Base-by-base conservation (phyloP, 129 eudicot species). In the Silybum marianum region DNA sequence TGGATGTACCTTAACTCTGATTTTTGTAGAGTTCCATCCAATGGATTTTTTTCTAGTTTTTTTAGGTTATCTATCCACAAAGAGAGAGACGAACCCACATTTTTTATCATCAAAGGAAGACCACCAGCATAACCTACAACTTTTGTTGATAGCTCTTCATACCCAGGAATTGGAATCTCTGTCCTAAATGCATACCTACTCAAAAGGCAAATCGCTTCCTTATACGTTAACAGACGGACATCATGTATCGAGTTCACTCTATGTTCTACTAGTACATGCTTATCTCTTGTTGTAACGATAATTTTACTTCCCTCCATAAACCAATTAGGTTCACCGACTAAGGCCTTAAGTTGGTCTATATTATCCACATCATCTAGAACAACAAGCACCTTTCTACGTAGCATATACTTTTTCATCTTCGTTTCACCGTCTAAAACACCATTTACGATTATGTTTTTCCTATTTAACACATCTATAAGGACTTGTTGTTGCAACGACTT, bases 21-120 rank as follows among this genome's bases (percentile, higher is more conserved):
- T 22, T 42, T 44, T 14, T 73, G 22, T 24, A 42, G 18, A 1
- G 78, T 73, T 73, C 46, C 66, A 62, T 44, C 24, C 21, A 21
- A 4, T 1, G 78, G 81, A 77, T 36, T 77, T 28, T 8, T 39
- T n/a, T 77, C 22, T 0, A 87, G 74, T 73, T 82, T 87, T 44
- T 54, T 9, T 12, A 81, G 38, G n/a, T 81, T 76, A 74, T 81
- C 84, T 32, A 42, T 11, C 90, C 90, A 87, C 25, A 60, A 62
- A 71, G 80, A 81, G 32, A 87, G 72, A 18, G 65, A 79, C 2
- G 87, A 83, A 66, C 90, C 90, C 75, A 87, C 74, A 8, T 81
- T 86, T 76, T 77, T 85, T 9, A 87, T 54, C 8, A 86, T 85
- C 74, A 87, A 84, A 51, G 90, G 90, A 9, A 87, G 84, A 63